phyloP scores from a whole-genome alignment of 805 yeast species.

The Suhomyces faveliae region DNA sequence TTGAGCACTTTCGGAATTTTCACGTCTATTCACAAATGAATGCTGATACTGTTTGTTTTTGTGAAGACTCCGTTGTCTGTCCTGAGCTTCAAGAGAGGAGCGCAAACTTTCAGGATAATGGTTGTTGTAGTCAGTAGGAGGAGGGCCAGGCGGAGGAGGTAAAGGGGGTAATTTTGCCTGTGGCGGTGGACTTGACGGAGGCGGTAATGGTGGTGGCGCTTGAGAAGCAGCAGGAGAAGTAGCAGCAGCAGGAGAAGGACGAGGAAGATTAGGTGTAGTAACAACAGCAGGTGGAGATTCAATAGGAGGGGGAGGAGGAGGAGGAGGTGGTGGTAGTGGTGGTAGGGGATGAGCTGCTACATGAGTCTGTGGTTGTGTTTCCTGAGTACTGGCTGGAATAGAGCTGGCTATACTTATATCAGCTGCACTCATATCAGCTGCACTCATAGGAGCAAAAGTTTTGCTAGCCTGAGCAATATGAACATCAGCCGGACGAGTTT shows the following conservation, averaged over 20 bases:
- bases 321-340: neutral
- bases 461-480: neutral
- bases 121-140: neutral
- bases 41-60: neutral
- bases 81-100: conserved; percentile 7
- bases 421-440: neutral
- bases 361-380: too few relatives aligned
- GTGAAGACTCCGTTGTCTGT: conserved; percentile 2
- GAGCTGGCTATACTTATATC: too few relatives aligned
- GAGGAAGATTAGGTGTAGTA: neutral
- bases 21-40: neutral
- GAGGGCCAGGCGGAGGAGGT: neutral
- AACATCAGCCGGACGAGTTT: neutral
- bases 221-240: neutral
- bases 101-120: conserved; percentile 3
- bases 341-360: neutral
- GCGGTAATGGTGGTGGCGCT: neutral
- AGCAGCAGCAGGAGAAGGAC: neutral
- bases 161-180: neutral
- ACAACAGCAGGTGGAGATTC: neutral
- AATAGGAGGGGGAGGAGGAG: neutral
- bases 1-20: neutral
- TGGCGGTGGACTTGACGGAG: conserved; percentile 1
- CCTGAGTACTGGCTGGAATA: too few relatives aligned
- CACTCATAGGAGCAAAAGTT: neutral